phyloP scores from a whole-genome alignment of 2,329 filamentous ascomycete genomes.

The Fusarium sp. region DNA sequence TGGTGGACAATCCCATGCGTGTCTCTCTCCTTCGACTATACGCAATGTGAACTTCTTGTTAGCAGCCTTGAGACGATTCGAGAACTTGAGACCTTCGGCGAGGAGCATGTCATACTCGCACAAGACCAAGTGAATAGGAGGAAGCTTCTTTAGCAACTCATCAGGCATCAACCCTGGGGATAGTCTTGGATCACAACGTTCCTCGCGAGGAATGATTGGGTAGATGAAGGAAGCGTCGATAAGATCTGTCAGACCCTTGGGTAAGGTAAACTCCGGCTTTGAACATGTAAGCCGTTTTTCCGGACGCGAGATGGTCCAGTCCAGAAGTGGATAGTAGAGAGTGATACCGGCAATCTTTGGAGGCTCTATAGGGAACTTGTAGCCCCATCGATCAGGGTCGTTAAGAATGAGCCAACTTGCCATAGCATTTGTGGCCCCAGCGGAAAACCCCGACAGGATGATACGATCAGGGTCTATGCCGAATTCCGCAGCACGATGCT shows the following conservation, averaged over 20 bases:
- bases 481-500: slow-evolving; percentile 65
- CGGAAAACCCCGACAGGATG: slow-evolving; percentile 71
- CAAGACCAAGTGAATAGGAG: slow-evolving; percentile 66
- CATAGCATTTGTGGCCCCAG: slow-evolving; percentile 67
- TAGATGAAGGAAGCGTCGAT: slow-evolving; percentile 72
- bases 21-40: slow-evolving; percentile 58
- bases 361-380: slow-evolving; percentile 51
- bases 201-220: slow-evolving; percentile 57
- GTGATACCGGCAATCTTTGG: slow-evolving; percentile 63
- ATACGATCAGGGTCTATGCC: slow-evolving; percentile 66
- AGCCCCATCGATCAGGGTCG: slow-evolving; percentile 54
- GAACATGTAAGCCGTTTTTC: slow-evolving; percentile 65
- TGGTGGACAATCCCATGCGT: slow-evolving; percentile 61
- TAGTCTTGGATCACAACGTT: slow-evolving; percentile 64
- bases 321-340: slow-evolving; percentile 71
- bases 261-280: slow-evolving; percentile 67
- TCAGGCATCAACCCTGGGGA: slow-evolving; percentile 68
- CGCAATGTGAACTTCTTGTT: slow-evolving; percentile 52
- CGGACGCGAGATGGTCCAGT: slow-evolving; percentile 67
- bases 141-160: slow-evolving; percentile 61
- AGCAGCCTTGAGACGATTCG: slow-evolving; percentile 61
- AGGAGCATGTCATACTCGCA: slow-evolving; percentile 76
- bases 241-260: slow-evolving; percentile 67
- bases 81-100: slow-evolving; percentile 68
- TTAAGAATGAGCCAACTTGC: slow-evolving; percentile 59